A percentile compares a stretch with the other conserved stretches of the same genome.
These are phyloP conservation scores for Xylaria sp. DNA, from an alignment of 2,329 filamentous ascomycete genomes.

Conservation along the genomic window DNA sequence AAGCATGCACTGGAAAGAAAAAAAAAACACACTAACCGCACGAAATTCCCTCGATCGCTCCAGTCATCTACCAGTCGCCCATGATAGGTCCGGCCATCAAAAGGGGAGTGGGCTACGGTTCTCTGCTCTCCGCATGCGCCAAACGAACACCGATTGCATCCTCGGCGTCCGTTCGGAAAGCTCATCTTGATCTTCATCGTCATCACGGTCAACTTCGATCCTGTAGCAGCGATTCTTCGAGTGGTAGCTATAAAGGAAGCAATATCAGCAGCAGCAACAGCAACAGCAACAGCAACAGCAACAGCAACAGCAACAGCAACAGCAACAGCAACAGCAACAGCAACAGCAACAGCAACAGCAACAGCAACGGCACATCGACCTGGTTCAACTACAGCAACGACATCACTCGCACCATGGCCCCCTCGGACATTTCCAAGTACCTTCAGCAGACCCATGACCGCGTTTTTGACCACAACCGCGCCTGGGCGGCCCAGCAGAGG, in stretches of 20 bases:
- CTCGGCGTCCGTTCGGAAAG: not conserved
- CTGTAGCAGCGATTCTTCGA: conserved; percentile 29
- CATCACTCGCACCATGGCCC: conserved; percentile 42
- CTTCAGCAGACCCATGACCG: conserved; percentile 72
- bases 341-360: not conserved
- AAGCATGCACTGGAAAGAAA: conserved; percentile 4
- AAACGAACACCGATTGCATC: conserved; percentile 22
- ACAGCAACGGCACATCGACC: not conserved
- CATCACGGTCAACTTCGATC: conserved; percentile 11
- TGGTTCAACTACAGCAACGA: conserved; percentile 14
- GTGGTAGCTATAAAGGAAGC: conserved; percentile 12
- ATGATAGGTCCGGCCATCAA: conserved; percentile 35
- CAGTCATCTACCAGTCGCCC: conserved; percentile 2
- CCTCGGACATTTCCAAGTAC: conserved; percentile 61
- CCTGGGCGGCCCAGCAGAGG: conserved; percentile 71
- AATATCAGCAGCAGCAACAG: not conserved
- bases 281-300: not conserved
- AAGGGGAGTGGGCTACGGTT: conserved; percentile 31
- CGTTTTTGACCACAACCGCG: conserved; percentile 75
- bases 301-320: not conserved
- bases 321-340: not conserved
- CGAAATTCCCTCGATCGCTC: conserved; percentile 22
- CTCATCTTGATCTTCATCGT: not conserved
- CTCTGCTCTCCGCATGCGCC: conserved; percentile 35
- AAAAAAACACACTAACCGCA: conserved; percentile 19